Evolutionary conservation across 192 early-diverging fungal species (phyloP).

Genomic region (Funneliformis mosseae): DNA sequence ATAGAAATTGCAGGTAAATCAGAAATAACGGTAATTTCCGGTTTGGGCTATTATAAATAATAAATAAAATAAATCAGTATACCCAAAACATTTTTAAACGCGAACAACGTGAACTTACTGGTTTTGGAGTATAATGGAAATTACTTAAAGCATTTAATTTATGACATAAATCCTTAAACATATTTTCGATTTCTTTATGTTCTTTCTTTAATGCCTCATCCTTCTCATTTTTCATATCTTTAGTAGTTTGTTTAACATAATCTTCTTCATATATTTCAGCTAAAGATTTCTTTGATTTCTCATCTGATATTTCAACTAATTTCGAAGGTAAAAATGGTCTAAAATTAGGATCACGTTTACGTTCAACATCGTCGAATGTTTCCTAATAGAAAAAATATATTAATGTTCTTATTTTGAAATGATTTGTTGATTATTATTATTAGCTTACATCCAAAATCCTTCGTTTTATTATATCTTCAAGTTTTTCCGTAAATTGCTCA

Average conservation of each 20-base stretch:
- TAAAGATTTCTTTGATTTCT: slow-evolving; percentile 85
- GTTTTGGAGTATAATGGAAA: slow-evolving; percentile 91
- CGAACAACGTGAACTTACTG: slow-evolving; percentile 40
- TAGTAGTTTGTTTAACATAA: slow-evolving; percentile 67
- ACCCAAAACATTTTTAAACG: not conserved
- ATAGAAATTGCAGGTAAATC: slow-evolving; percentile 85
- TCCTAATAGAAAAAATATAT: slow-evolving; percentile 30
- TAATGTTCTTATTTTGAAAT: not conserved
- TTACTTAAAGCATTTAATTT: slow-evolving; percentile 93
- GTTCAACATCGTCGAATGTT: slow-evolving; percentile 92
- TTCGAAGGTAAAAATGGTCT: slow-evolving; percentile 73
- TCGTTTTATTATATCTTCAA: slow-evolving; percentile 93
- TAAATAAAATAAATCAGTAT: not conserved
- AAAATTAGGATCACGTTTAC: slow-evolving; percentile 77
- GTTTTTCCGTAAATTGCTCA: slow-evolving; percentile 79
- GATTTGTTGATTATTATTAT: not conserved
- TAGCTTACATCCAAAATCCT: slow-evolving; percentile 76
- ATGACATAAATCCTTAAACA: slow-evolving; percentile 78
- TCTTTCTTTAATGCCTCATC: slow-evolving; percentile 74
- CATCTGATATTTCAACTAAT: slow-evolving; percentile 80
- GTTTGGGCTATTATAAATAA: slow-evolving; percentile 43
- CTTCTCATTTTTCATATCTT: slow-evolving; percentile 65
- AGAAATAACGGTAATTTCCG: slow-evolving; percentile 77
- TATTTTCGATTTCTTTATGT: slow-evolving; percentile 78
- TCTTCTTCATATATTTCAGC: slow-evolving; percentile 92